phyloP scores from a whole-genome alignment of 495 filamentous ascomycete species.

The Hypoxylon cercidicola region DNA sequence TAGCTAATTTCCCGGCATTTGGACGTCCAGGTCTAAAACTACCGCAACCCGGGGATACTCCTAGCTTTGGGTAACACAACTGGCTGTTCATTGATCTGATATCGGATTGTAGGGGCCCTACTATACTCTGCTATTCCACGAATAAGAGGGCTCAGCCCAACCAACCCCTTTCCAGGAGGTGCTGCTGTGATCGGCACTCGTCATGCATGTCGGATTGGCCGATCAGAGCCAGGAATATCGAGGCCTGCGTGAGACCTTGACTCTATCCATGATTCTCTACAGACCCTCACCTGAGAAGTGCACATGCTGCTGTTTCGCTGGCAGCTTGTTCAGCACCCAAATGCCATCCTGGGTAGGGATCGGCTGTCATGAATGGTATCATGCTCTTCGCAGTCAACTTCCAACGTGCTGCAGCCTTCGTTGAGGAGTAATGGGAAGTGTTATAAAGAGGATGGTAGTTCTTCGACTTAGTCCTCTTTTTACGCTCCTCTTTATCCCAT shows the following conservation, averaged over 20 bases:
- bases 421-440: conserved; percentile 3
- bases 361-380: conserved; percentile 26
- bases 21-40: conserved; percentile 15
- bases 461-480: conserved; percentile 7
- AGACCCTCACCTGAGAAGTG: conserved; percentile 33
- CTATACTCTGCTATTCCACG: conserved; percentile 8
- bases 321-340: conserved; percentile 19
- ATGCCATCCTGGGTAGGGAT: conserved; percentile 30
- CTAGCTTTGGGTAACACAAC: conserved; percentile 13
- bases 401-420: conserved; percentile 6
- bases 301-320: conserved; percentile 32
- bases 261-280: conserved; percentile 27
- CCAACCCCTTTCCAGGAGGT: conserved; percentile 37
- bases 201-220: conserved; percentile 32
- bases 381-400: conserved; percentile 26
- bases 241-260: conserved; percentile 23
- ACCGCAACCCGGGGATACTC: conserved; percentile 8
- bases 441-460: conserved; percentile 20
- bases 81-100: conserved; percentile 11
- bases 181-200: conserved; percentile 38
- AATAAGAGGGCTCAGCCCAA: conserved; percentile 23
- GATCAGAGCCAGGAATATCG: conserved; percentile 20
- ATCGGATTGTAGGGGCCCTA: conserved; percentile 26
- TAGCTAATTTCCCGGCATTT: conserved; percentile 22
- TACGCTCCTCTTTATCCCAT: conserved; percentile 17